These are phyloP conservation scores for Talaromyces borbonicus DNA, from an alignment of 495 filamentous ascomycete genomes.

Conservation along the genomic window DNA sequence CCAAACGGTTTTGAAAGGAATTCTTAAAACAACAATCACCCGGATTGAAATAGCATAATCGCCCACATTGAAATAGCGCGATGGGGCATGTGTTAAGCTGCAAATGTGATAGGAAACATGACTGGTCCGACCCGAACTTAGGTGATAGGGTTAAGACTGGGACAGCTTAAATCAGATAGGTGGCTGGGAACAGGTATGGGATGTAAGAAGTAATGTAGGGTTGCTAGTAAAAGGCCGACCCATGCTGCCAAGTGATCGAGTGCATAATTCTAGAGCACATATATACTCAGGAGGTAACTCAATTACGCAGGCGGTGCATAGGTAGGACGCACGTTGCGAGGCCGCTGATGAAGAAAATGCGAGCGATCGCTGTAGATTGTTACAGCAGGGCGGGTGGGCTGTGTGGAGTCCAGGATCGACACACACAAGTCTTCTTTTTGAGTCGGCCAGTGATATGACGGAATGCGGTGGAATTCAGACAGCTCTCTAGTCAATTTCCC, in stretches of 20 bases:
- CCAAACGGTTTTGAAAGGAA: too few species aligned
- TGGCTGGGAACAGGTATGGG: background rate
- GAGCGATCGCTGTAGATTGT: background rate
- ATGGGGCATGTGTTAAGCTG: background rate
- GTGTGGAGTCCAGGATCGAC: constrained; percentile 2
- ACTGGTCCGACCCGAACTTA: constrained; percentile 1
- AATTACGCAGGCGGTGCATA: too few species aligned
- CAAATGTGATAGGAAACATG: background rate
- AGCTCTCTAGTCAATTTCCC: too few species aligned
- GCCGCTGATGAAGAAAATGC: background rate
- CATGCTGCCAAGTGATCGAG: background rate
- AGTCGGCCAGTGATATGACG: constrained; percentile 3
- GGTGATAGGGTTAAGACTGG: background rate
- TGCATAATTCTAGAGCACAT: constrained; percentile 2
- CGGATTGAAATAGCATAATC: too few species aligned
- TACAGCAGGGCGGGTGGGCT: too few species aligned
- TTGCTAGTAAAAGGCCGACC: background rate
- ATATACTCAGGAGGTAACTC: too few species aligned
- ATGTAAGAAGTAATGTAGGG: background rate
- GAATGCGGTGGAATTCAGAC: background rate
- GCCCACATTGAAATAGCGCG: too few species aligned
- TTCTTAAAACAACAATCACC: too few species aligned
- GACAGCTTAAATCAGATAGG: background rate
- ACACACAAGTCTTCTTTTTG: background rate
- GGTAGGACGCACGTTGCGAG: background rate